Base-by-base conservation (phyloP, 768 basidiomycete genomes). In the Infundibulicybe gibba region DNA sequence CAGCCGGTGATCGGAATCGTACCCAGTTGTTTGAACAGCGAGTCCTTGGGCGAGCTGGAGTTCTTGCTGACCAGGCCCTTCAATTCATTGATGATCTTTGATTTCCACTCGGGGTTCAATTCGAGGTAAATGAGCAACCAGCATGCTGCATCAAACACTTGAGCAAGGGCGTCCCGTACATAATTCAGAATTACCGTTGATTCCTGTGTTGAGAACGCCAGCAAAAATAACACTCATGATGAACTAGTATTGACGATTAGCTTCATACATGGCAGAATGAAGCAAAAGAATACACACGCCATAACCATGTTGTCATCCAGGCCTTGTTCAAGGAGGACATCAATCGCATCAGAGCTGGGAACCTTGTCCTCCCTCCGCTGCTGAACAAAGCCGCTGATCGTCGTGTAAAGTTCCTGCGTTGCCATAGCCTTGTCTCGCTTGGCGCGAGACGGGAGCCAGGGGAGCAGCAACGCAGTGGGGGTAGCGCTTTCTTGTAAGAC, bases 401-500 rank as follows among this genome's bases (percentile, higher is more conserved):
- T 51, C 1, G 44, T 60, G 41, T 52, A 69, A 0, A 70, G 54
- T 1, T 46, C 61, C n/a, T 44, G 61, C 1, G 64, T 65, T 1
- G 67, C 60, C 12, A 53, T 49, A 42, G 59, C 54, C 44, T 65
- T 63, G 3, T 51, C 48, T 38, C 50, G 59, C 43, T 60, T 63
- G 4, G 63, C 57, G 6, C 48, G 50, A 37, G 61, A 56, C 1
- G 67, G 67, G 35, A 70, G 57, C 64, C 63, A 68, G 0, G 69
- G 68, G 8, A 72, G 57, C 1, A 68, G 47, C 1, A 66, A 54
- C n/a, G 59, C 54, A 3, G 55, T 54, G 5, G 65, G 65, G 0
- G 69, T 73, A 0, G 63, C 56, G 38, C 63, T 62, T 41, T 66
- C 60, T 47, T 71, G 68, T 33, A 53, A 45, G 10, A 40, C 40